Evolutionary conservation across 2,329 filamentous ascomycete genomes (phyloP).

Genomic region (Lachnellula suecica): DNA sequence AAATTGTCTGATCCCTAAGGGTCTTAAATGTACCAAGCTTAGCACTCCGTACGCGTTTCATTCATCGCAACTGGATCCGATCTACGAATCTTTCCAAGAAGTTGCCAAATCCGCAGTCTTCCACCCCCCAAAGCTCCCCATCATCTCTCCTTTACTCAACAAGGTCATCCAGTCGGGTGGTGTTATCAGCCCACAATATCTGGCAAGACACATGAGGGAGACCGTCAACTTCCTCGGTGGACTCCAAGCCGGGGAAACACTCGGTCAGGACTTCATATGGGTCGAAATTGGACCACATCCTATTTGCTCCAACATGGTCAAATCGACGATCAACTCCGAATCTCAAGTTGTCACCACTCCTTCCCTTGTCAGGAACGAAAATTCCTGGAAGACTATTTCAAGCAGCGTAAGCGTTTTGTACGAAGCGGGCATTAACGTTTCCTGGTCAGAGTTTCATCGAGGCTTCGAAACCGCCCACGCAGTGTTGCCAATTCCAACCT

Average conservation of each 20-base stretch:
- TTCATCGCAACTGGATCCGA: conserved; percentile 59
- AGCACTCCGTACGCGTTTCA: conserved; percentile 67
- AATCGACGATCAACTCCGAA: conserved; percentile 42
- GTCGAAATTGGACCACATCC: conserved; percentile 72
- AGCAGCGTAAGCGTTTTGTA: conserved; percentile 45
- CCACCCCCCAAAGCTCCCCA: conserved; percentile 52
- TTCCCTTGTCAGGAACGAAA: not conserved
- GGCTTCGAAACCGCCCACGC: conserved; percentile 52
- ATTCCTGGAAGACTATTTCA: conserved; percentile 40
- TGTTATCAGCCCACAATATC: conserved; percentile 58
- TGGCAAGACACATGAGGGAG: conserved; percentile 63
- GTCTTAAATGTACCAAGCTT: conserved; percentile 60
- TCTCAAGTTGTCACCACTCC: not conserved
- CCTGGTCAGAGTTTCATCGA: conserved; percentile 36
- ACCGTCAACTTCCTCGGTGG: conserved; percentile 67
- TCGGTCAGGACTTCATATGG: conserved; percentile 60
- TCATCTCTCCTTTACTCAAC: conserved; percentile 67
- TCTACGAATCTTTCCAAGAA: conserved; percentile 36
- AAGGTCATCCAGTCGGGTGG: conserved; percentile 56
- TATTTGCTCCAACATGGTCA: conserved; percentile 65
- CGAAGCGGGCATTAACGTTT: conserved; percentile 37
- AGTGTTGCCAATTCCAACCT: conserved; percentile 56
- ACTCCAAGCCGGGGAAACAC: conserved; percentile 52
- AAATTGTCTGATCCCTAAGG: conserved; percentile 45
- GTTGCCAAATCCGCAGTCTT: conserved; percentile 51